Evolutionary conservation across 768 basidiomycete genomes (phyloP).

Genomic region (Paxillus ammoniavirescens): DNA sequence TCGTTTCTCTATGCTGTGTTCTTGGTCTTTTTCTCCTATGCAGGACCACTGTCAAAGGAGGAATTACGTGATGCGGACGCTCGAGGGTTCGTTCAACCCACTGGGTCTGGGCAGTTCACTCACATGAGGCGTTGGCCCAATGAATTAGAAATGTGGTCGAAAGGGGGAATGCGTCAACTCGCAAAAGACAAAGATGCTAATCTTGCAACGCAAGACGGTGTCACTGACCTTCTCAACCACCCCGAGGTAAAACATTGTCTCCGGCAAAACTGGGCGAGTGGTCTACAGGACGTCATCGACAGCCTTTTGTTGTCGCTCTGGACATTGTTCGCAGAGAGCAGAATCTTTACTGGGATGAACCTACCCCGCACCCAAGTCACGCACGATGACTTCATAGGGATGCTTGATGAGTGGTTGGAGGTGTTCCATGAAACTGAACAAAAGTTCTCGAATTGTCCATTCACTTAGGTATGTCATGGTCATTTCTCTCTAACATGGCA

Average conservation of each 20-base stretch:
- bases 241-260: not conserved
- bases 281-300: not conserved
- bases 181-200: too few relatives aligned
- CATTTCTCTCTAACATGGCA: too few relatives aligned
- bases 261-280: not conserved
- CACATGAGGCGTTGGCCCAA: too few relatives aligned
- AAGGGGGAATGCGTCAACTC: too few relatives aligned
- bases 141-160: too few relatives aligned
- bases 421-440: not conserved
- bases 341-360: not conserved
- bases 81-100: not conserved
- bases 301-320: not conserved
- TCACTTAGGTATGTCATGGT: not conserved
- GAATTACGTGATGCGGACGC: not conserved
- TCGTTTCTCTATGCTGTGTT: slow-evolving; percentile 4
- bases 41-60: not conserved
- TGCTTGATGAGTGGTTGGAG: not conserved
- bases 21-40: slow-evolving; percentile 3
- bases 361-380: not conserved
- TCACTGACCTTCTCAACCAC: too few relatives aligned
- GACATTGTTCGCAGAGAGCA: not conserved
- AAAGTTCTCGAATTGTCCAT: not conserved
- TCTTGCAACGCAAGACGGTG: too few relatives aligned
- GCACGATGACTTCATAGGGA: not conserved
- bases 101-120: not conserved